Percentiles rank a stretch among this genome's conserved stretches.
These are phyloP conservation scores for Hydnomerulius pinastri DNA, from an alignment of 768 basidiomycete species.

Conservation along the genomic window DNA sequence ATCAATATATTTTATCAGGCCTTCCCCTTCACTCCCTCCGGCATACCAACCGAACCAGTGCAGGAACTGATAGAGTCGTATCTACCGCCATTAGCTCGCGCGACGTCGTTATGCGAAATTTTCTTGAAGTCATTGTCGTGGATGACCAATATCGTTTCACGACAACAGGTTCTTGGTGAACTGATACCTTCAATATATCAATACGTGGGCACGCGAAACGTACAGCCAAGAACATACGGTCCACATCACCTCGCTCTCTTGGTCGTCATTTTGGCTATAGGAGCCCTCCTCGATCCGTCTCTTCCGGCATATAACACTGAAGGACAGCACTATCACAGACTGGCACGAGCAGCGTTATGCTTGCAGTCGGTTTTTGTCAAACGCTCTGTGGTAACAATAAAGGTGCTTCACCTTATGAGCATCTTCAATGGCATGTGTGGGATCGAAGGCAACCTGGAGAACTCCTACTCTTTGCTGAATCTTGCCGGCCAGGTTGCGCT, in stretches of 20 bases:
- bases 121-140: slow-evolving; percentile 52
- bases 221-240: slow-evolving; percentile 32
- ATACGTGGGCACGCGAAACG: neutral
- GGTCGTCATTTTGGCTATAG: slow-evolving; percentile 48
- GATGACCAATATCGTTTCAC: slow-evolving; percentile 52
- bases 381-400: slow-evolving; percentile 48
- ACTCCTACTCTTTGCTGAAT: slow-evolving; percentile 47
- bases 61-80: slow-evolving; percentile 46
- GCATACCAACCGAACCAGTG: slow-evolving; percentile 34
- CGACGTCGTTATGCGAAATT: slow-evolving; percentile 45
- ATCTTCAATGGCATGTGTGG: slow-evolving; percentile 57
- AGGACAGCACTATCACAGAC: slow-evolving; percentile 52
- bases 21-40: slow-evolving; percentile 47
- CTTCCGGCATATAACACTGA: slow-evolving; percentile 50
- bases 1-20: slow-evolving; percentile 43
- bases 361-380: slow-evolving; percentile 46
- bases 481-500: slow-evolving; percentile 50
- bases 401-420: slow-evolving; percentile 54
- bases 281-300: slow-evolving; percentile 48
- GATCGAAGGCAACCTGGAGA: slow-evolving; percentile 50
- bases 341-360: slow-evolving; percentile 47
- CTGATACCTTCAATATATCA: slow-evolving; percentile 49
- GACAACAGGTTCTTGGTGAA: slow-evolving; percentile 44
- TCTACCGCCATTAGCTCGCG: slow-evolving; percentile 45
- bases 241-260: slow-evolving; percentile 54